Evolutionary conservation across 1,139 yeast genomes (phyloP), one percentile per base, ranked within the genome.

Genomic region (Oligophagozyma castellii): DNA sequence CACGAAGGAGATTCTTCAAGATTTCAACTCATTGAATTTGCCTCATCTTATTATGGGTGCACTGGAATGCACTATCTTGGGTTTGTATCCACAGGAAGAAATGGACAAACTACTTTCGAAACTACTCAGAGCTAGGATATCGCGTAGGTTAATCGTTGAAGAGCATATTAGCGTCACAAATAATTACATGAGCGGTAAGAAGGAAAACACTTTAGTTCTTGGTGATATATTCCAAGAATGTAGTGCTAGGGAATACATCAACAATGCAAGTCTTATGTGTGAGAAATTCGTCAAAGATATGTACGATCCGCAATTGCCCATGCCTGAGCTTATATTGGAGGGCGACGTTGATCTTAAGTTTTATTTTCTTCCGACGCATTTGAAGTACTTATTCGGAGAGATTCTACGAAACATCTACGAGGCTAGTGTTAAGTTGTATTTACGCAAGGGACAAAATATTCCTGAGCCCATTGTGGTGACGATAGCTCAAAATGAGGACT

Each of bases 11-110:
- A 66, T 84, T 38, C 58, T 86, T 40, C 62, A 64, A 13, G 86
- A 78, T 51, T 77, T 73, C 43, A 94, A 86, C 55, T 63, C 81
- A 28, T 61, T 75, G 35, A 80, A 83, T 41, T 62, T 86, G 35
- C 89, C 95, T 1, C 89, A 84, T 48, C 61, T 86, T 37, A 78
- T 86, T 65, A 80, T 83, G 86, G 96, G 95, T 2, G 84, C 93
- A 1, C 60, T 84, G 33, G 95, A 86, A 46, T 77, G 79, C 32
- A 70, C 84, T 10, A 70, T 76, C 27, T 56, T 76, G 26, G 64
- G 70, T 24, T 61, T 70, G 22, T 64, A 78, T 42, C 75, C 83
- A 2, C 73, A 71, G 33, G 55, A 61, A 1, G 61, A 73, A 28
- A 56, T 86, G 40, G 95, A 86, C 48, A 59, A 57, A 16, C 70